A percentile compares a stretch with the other conserved stretches of the same genome.
phyloP scores from a whole-genome alignment of 495 filamentous ascomycete genomes.

The Tetracladium setigerum region DNA sequence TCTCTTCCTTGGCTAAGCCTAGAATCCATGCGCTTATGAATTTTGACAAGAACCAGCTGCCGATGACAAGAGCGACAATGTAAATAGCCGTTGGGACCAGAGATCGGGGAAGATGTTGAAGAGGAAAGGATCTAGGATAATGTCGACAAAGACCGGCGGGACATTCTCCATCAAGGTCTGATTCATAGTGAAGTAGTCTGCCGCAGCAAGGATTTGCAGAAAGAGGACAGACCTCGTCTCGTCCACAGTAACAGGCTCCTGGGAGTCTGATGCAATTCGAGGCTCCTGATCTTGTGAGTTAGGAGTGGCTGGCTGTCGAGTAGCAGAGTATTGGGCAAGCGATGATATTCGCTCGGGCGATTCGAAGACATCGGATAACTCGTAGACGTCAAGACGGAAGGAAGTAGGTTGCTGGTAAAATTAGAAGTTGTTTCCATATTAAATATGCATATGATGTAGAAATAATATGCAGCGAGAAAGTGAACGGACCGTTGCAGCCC shows the following conservation, averaged over 20 bases:
- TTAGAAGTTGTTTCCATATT: background rate
- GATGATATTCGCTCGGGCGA: constrained; percentile 54
- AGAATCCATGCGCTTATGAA: constrained; percentile 29
- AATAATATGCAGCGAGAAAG: background rate
- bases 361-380: constrained; percentile 48
- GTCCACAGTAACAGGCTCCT: constrained; percentile 15
- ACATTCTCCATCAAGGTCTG: constrained; percentile 66
- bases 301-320: constrained; percentile 23
- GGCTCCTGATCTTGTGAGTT: constrained; percentile 15
- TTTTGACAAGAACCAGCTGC: constrained; percentile 39
- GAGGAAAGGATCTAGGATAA: constrained; percentile 85
- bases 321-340: constrained; percentile 53
- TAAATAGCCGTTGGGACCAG: constrained; percentile 58
- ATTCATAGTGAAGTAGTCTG: constrained; percentile 77
- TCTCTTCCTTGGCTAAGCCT: constrained; percentile 17
- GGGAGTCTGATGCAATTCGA: constrained; percentile 18
- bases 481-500: constrained; percentile 77
- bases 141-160: constrained; percentile 68
- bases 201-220: constrained; percentile 65
- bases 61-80: constrained; percentile 45
- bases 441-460: background rate
- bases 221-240: constrained; percentile 57
- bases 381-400: constrained; percentile 61
- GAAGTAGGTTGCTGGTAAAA: constrained; percentile 71
- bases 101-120: constrained; percentile 65